Percentiles rank a stretch among this genome's conserved stretches.
phyloP scores from a whole-genome alignment of 768 basidiomycete genomes.

The Suillus decipiens region DNA sequence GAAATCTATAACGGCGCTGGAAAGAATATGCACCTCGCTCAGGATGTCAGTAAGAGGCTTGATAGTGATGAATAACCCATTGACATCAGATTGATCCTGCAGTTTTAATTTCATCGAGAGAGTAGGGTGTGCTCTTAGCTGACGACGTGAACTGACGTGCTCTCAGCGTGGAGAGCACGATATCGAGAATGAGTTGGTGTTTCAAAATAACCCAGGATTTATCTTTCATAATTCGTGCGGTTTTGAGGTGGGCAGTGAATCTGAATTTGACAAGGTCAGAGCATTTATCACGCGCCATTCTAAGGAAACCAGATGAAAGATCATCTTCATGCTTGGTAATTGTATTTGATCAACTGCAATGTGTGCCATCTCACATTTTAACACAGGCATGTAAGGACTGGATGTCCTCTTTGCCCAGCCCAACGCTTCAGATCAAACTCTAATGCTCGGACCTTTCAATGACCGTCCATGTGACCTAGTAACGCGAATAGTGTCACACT shows the following conservation, averaged over 20 bases:
- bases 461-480: no score
- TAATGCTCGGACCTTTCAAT: no score
- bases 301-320: slow-evolving; percentile 11
- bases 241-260: neutral
- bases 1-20: slow-evolving; percentile 26
- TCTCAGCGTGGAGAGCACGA: slow-evolving; percentile 19
- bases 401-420: no score
- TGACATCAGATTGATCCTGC: slow-evolving; percentile 8
- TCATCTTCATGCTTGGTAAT: slow-evolving; percentile 40
- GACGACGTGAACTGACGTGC: neutral
- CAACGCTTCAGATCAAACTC: no score
- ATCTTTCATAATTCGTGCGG: neutral
- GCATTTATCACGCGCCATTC: neutral
- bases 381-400: no score
- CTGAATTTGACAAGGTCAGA: neutral
- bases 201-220: neutral
- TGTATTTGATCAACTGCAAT: neutral
- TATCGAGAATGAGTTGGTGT: neutral
- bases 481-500: no score
- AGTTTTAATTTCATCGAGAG: no score
- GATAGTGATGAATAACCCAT: neutral
- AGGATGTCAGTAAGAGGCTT: neutral
- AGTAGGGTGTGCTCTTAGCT: no score
- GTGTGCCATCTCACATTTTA: neutral
- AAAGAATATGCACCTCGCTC: slow-evolving; percentile 15